A percentile compares a stretch with the other conserved stretches of the same genome.
phyloP scores from a whole-genome alignment of 352 stramenopile species.

The Pythium monospermum region DNA sequence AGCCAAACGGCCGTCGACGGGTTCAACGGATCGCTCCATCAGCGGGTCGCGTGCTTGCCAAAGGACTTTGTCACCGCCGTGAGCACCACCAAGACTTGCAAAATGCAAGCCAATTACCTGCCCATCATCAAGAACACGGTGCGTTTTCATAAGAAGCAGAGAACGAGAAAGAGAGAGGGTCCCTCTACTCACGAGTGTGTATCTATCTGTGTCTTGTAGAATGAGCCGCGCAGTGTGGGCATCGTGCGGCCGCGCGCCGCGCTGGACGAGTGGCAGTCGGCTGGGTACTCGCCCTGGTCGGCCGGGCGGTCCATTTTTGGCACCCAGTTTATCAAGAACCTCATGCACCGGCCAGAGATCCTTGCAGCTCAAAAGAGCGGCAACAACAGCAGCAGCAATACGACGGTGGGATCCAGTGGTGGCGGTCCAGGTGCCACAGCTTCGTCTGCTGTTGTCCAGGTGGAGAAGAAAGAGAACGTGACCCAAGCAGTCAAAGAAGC shows the following conservation, averaged over 20 bases:
- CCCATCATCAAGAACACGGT: conserved; percentile 71
- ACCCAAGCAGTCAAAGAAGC: conserved; percentile 80
- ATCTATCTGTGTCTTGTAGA: conserved; percentile 32
- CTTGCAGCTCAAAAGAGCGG: conserved; percentile 24
- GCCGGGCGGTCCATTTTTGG: conserved; percentile 58
- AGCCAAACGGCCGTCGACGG: conserved; percentile 68
- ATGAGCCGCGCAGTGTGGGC: conserved; percentile 80
- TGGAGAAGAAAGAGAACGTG: conserved; percentile 66
- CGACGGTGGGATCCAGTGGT: too few relatives aligned
- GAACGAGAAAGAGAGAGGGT: too few relatives aligned
- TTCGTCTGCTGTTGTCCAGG: conserved; percentile 6
- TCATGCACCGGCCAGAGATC: conserved; percentile 56
- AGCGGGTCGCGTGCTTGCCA: conserved; percentile 59
- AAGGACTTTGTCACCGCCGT: conserved; percentile 64
- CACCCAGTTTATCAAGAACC: conserved; percentile 56
- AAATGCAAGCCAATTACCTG: conserved; percentile 77
- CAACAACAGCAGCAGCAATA: neutral
- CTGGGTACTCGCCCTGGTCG: conserved; percentile 92
- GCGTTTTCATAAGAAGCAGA: too few relatives aligned
- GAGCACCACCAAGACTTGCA: conserved; percentile 67
- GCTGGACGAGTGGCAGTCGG: conserved; percentile 85
- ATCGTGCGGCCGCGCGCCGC: conserved; percentile 81
- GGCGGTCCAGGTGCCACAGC: neutral
- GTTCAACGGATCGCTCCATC: conserved; percentile 49
- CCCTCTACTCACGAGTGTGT: neutral